Evolutionary conservation across 768 basidiomycete genomes (phyloP), one percentile per base, ranked within the genome.

Genomic region (Lactarius evosmus): DNA sequence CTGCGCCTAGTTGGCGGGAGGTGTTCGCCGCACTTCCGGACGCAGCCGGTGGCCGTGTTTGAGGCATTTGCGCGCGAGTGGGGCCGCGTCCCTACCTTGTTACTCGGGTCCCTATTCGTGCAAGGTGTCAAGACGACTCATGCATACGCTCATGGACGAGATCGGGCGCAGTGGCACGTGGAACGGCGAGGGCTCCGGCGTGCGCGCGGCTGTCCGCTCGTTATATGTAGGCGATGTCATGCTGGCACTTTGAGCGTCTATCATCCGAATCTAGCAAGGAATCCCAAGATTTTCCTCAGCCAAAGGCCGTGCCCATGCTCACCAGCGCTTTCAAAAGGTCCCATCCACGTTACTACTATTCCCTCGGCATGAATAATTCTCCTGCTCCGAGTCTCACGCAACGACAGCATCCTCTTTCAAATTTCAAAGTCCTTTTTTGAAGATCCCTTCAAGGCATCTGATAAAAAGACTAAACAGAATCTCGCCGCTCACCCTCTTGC

Each of bases 1-100:
- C n/a, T n/a, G n/a, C n/a, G n/a, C n/a, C n/a, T n/a, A n/a, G n/a
- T n/a, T n/a, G n/a, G n/a, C n/a, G n/a, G n/a, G n/a, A n/a, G n/a
- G 58, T 85, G 83, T 66, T 77, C 83, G 4, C 82, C 80, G 60
- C 78, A 75, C 2, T 95, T 98, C 74, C 73, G 76, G 36, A 96
- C 95, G 0, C 82, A 88, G 58, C 79, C 89, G 0, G 85, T 88
- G 1, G 73, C 76, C 8, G 73, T 77, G 27, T 87, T 99, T 25
- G 84, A 90, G 56, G 79, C 79, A 0, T 97, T 98, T 69, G 95
- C 97, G 0, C 77, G 80, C 2, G 86, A 91, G 66, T 98, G 91
- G 87, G 97, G 95, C 1, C 93, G 98, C 78, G 89, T 96, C 74
- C 79, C 81, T 56, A 98, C 96, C 0, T 72, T 75, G 1, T 87